Evolutionary conservation across 352 stramenopile species (phyloP), one percentile per base, ranked within the genome.

Genomic region (Pythium phragmitis): DNA sequence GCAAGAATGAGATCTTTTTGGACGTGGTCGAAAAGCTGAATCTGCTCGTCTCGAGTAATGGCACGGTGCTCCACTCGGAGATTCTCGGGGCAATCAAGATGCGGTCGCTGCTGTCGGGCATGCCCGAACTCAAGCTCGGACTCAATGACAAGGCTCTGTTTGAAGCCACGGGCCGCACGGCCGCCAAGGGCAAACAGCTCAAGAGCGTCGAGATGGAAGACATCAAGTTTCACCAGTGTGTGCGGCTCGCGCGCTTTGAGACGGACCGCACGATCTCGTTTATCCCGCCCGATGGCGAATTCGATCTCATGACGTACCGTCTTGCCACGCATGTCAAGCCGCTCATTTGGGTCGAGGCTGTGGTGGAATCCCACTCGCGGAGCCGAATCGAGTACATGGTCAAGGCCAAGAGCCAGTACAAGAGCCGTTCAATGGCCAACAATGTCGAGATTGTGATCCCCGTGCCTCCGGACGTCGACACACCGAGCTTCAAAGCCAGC

Each of bases 1-100:
- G 98, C 67, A 99, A 99, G 89, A 99, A 99, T 80, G 98, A 99
- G 79, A 99, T 99, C 53, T 99, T 99, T 70, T 75, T 99, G 65
- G 98, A 99, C 77, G 97, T 99, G 2, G 96, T 99, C 16, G 97
- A 99, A 77, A 99, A 99, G 72, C 85, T 99, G 63, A 96, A 97
- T 65, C 46, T 97, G 53, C 79, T 99, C 1, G 96, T 99, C 16
- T 97, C 95, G 0, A 96, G 85, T 50, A 99, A 98, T 70, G 98
- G 98, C 34, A 99, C 97, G 12, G 98, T 99, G 23, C 73, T 99
- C 39, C 92, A 99, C 74, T 98, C 86, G 51, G 97, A 99, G 75
- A 99, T 99, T 65, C 85, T 99, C 14, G 98, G 97, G 23, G 95
- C 93, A 7, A 92, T 99, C 37, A 98, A 96, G 69, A 99, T 99